These are phyloP conservation scores for Aureobasidium subglaciale DNA, from an alignment of 2,329 filamentous ascomycete genomes.

Conservation along the genomic window DNA sequence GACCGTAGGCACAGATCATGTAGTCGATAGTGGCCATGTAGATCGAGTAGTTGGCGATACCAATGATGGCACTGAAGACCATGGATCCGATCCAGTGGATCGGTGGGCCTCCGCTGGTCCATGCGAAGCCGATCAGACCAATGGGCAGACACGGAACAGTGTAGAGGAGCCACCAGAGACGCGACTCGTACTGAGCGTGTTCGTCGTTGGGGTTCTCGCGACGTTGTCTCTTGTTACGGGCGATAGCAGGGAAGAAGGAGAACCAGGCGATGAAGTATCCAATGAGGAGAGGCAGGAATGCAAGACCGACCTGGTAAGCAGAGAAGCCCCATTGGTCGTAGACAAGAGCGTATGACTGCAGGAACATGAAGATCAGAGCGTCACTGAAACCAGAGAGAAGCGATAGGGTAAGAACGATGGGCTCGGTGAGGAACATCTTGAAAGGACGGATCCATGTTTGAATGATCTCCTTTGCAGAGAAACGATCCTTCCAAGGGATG, in stretches of 20 bases:
- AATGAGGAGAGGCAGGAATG: slow-evolving; percentile 61
- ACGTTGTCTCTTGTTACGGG: slow-evolving; percentile 45
- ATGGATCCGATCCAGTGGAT: slow-evolving; percentile 65
- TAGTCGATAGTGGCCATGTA: slow-evolving; percentile 75
- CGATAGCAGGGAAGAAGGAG: slow-evolving; percentile 51
- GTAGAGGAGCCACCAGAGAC: slow-evolving; percentile 61
- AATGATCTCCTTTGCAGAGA: slow-evolving; percentile 38
- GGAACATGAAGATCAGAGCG: slow-evolving; percentile 73
- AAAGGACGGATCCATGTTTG: slow-evolving; percentile 60
- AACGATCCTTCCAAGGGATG: slow-evolving; percentile 35
- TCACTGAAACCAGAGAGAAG: slow-evolving; percentile 69
- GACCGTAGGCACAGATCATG: slow-evolving; percentile 67
- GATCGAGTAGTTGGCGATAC: slow-evolving; percentile 56
- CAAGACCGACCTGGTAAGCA: slow-evolving; percentile 51
- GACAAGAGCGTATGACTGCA: slow-evolving; percentile 64
- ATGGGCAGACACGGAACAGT: slow-evolving; percentile 57
- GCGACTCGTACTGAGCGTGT: slow-evolving; percentile 56
- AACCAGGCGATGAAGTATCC: slow-evolving; percentile 61
- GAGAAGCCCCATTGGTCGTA: slow-evolving; percentile 62
- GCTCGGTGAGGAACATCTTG: slow-evolving; percentile 69
- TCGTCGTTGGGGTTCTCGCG: slow-evolving; percentile 42
- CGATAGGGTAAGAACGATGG: slow-evolving; percentile 65
- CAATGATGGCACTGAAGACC: slow-evolving; percentile 60
- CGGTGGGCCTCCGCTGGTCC: slow-evolving; percentile 58
- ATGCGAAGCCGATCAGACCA: slow-evolving; percentile 65